Conservation (phyloP, 2,329 filamentous ascomycete genomes). For the Fusarium fracticaudum region DNA sequence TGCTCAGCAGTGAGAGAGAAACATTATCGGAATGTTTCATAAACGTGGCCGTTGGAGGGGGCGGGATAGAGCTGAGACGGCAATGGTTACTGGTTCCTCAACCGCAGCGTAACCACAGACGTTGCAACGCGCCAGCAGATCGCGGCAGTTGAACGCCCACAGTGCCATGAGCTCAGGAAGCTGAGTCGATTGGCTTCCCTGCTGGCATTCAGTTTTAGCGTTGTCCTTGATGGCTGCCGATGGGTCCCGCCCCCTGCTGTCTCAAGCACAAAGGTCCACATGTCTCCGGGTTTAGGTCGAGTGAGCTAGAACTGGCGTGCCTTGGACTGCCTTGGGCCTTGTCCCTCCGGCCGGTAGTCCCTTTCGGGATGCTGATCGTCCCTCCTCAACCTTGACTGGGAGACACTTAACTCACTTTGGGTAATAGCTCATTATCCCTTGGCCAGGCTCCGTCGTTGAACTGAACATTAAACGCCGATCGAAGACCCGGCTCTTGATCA, state of each 20-base stretch:
- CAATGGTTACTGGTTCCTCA: conserved; percentile 30
- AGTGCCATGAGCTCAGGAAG: conserved; percentile 34
- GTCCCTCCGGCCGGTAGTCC: conserved; percentile 43
- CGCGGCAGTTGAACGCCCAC: conserved; percentile 44
- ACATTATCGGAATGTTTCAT: conserved; percentile 23
- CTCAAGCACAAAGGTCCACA: conserved; percentile 33
- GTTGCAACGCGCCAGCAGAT: conserved; percentile 39
- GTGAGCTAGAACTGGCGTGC: conserved; percentile 34
- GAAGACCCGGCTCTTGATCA: conserved; percentile 44
- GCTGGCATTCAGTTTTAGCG: conserved; percentile 38
- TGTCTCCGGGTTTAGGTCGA: conserved; percentile 41
- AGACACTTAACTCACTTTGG: conserved; percentile 41
- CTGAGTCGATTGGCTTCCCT: conserved; percentile 34
- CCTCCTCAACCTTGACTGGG: conserved; percentile 34
- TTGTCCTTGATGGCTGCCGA: conserved; percentile 40
- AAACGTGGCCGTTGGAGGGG: conserved; percentile 4
- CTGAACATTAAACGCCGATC: conserved; percentile 44
- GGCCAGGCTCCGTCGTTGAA: conserved; percentile 31
- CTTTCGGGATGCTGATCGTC: conserved; percentile 42
- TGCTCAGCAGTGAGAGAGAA: conserved; percentile 1
- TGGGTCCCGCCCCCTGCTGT: conserved; percentile 42
- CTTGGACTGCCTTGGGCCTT: conserved; percentile 35
- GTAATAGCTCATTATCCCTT: conserved; percentile 31
- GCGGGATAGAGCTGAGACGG: conserved; percentile 12
- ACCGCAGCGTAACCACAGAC: conserved; percentile 38